Base-by-base conservation (phyloP, 73 alveolate genomes). In the Breviolum minutum region DNA sequence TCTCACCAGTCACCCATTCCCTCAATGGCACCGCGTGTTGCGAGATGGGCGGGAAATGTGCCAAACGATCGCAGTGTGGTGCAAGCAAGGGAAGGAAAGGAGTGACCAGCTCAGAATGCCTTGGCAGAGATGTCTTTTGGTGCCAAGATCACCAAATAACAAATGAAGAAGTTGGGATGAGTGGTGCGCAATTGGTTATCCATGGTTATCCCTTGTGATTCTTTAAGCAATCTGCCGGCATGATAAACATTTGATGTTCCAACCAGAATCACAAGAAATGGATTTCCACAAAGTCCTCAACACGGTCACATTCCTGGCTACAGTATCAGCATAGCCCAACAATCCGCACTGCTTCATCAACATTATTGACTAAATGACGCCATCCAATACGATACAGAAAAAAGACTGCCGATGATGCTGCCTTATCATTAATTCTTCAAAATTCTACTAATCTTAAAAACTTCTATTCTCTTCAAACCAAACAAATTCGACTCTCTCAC, bases 41-140 rank as follows among this genome's bases (percentile, higher is more conserved):
- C 30, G 94, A 85, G 94, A 85, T 85, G 79, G 94, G 79, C 30
- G 5, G 63, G 63, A 62, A 85, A 27, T 61, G 61, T 27, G 19
- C 79, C 94, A 85, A 26, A 16, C 76, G 79, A 62, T 85, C 94
- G 79, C 74, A 61, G 27, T 85, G 94, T 8, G 76, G 94, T 29
- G 94, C 94, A 74, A 85, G 79, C 54, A 60, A 27, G 6, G 94
- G 94, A 20, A 85, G 94, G 77, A 16, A 62, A 11, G 94, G 94
- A 22, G 77, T 60, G 27, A 85, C 94, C 79, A 61, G 77, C 94
- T 60, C 63, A n/a, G 94, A 60, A 22, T 85, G 94, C 92, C 92
- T 83, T 20, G 74, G 16, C 16, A 32, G 24, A n/a, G n/a, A n/a
- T n/a, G n/a, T n/a, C n/a, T n/a, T n/a, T n/a, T 2, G 24, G 77